Conservation (phyloP, 2,329 filamentous ascomycete genomes). For the Scytalidium sp. region DNA sequence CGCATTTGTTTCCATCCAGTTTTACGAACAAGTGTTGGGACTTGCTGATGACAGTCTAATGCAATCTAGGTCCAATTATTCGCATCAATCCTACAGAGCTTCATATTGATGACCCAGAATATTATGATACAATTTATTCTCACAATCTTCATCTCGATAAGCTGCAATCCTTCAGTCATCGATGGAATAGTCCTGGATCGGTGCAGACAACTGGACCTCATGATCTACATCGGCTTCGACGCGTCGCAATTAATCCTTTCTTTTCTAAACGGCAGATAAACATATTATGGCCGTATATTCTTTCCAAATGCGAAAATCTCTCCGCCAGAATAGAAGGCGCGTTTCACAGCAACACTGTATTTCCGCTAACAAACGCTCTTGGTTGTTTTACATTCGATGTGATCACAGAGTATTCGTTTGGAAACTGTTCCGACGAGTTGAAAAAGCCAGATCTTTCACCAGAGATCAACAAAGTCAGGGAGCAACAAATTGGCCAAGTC, state of each 20-base stretch:
- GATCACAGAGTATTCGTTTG: conserved; percentile 23
- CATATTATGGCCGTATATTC: conserved; percentile 3
- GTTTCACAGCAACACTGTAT: conserved; percentile 1
- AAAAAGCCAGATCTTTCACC: conserved; percentile 5
- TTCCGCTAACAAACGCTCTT: conserved; percentile 7
- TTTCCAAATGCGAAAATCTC: conserved; percentile 6
- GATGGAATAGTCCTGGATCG: not conserved
- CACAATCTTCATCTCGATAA: not conserved
- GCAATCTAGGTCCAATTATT: conserved; percentile 27
- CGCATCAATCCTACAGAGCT: conserved; percentile 26
- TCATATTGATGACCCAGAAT: conserved; percentile 27
- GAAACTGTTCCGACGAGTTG: conserved; percentile 5
- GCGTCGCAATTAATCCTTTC: conserved; percentile 7
- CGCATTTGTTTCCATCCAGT: not conserved
- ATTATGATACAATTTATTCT: conserved; percentile 23
- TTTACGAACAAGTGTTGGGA: not conserved
- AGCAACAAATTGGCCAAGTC: not conserved
- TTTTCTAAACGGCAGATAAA: conserved; percentile 11
- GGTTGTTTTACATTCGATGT: conserved; percentile 15
- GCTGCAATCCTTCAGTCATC: not conserved
- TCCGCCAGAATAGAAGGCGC: conserved; percentile 6
- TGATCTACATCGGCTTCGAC: conserved; percentile 10
- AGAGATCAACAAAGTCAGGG: not conserved
- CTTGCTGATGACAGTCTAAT: not conserved
- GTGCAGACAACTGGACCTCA: conserved; percentile 7